Conservation (phyloP, 441 rosid genomes). For the Adansonia madagascariensis region DNA sequence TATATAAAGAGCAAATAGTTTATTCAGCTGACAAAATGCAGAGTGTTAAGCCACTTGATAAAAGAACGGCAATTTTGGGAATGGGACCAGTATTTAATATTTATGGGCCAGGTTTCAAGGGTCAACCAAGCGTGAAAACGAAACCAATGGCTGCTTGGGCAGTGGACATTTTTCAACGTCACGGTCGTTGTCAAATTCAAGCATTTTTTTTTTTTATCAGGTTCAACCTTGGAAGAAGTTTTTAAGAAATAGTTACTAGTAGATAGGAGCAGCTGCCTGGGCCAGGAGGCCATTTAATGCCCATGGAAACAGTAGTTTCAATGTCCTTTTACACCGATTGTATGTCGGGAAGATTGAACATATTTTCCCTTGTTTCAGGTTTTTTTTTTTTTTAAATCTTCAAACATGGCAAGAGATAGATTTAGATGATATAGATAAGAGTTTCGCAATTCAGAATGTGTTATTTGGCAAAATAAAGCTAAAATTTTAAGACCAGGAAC, state of each 20-base stretch:
- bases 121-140: conserved; percentile 32
- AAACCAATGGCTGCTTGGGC: neutral
- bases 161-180: conserved; percentile 27
- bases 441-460: neutral
- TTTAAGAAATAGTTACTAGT: neutral
- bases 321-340: neutral
- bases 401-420: neutral
- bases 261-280: neutral
- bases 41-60: conserved; percentile 22
- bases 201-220: no score
- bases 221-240: conserved; percentile 16
- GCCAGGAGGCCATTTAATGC: neutral
- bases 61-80: neutral
- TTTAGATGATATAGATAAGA: neutral
- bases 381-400: neutral
- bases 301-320: no score
- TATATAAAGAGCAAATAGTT: neutral
- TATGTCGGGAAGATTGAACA: neutral
- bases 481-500: neutral
- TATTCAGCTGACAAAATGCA: conserved; percentile 27
- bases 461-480: neutral
- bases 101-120: neutral
- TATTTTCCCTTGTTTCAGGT: neutral
- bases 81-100: conserved; percentile 14
- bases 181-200: conserved; percentile 21